phyloP scores from a whole-genome alignment of 345 rosid genomes.

The Rubroshorea leprosula region DNA sequence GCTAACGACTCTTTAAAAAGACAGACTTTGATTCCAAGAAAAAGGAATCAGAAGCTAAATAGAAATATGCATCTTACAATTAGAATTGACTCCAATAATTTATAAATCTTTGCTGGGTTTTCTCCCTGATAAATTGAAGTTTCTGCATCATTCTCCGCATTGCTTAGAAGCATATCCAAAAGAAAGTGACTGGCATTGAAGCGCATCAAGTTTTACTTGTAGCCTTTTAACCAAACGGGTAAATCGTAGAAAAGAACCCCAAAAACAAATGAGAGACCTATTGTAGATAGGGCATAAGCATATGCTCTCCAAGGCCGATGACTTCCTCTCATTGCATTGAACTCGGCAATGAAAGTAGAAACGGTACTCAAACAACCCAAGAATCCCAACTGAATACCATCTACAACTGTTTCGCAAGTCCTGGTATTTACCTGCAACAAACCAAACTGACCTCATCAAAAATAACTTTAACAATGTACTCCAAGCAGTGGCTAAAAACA shows the following conservation, averaged over 20 bases:
- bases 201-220: constrained; percentile 8
- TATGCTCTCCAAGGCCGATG: constrained; percentile 67
- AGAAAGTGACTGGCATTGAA: too few species aligned
- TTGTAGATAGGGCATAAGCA: constrained; percentile 49
- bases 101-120: too few species aligned
- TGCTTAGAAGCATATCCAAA: too few species aligned
- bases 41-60: too few species aligned
- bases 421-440: constrained; percentile 45
- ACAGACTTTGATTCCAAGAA: too few species aligned
- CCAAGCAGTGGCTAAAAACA: too few species aligned
- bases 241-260: constrained; percentile 54
- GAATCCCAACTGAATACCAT: constrained; percentile 68
- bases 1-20: too few species aligned
- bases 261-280: constrained; percentile 35
- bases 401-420: constrained; percentile 42
- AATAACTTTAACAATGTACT: too few species aligned
- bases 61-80: too few species aligned
- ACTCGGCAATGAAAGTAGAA: constrained; percentile 86
- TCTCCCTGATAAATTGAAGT: too few species aligned
- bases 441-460: background rate
- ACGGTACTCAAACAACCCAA: constrained; percentile 86
- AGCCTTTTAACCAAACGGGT: constrained; percentile 51
- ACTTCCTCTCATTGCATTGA: constrained; percentile 78
- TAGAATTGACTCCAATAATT: too few species aligned
- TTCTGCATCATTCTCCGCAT: too few species aligned